Evolutionary conservation across 2,329 filamentous ascomycete genomes (phyloP).

Genomic region (Nigrospora sphaerica): DNA sequence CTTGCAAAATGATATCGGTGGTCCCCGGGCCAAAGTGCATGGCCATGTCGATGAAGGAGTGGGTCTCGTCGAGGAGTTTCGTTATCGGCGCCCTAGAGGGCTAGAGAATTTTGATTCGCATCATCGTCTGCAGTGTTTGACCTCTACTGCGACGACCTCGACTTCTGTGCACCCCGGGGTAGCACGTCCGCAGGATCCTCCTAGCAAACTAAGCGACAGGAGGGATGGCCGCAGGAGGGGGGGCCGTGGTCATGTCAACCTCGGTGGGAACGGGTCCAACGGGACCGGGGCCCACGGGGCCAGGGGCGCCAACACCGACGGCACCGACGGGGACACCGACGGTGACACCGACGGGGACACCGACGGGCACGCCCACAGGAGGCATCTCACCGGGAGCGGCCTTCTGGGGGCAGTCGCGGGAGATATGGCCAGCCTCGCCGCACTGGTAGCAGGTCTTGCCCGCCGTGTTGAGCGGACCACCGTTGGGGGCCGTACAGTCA

Average conservation of each 20-base stretch:
- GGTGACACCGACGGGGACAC: background rate
- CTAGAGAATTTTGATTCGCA: slow-evolving; percentile 1
- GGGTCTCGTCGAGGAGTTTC: background rate
- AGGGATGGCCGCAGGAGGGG: slow-evolving; percentile 14
- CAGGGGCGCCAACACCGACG: background rate
- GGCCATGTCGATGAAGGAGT: background rate
- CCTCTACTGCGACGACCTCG: slow-evolving; percentile 3
- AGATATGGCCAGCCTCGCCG: slow-evolving; percentile 92
- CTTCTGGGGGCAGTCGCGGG: slow-evolving; percentile 84
- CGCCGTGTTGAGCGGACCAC: slow-evolving; percentile 87
- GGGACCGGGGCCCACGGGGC: background rate
- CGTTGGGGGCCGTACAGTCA: slow-evolving; percentile 95
- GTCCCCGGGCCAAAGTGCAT: background rate
- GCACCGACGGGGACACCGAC: background rate
- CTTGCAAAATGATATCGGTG: background rate
- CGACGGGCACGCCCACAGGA: background rate
- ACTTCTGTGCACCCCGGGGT: background rate
- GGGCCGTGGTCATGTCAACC: slow-evolving; percentile 17
- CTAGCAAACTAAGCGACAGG: slow-evolving; percentile 21
- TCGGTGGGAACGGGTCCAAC: slow-evolving; percentile 9
- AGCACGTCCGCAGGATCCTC: background rate
- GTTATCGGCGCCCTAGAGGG: background rate
- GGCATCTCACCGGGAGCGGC: slow-evolving; percentile 40
- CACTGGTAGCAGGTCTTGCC: slow-evolving; percentile 99
- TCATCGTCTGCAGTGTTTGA: slow-evolving; percentile 3